Conservation (phyloP, 345 rosid species). For the Eucalyptus caleyi region DNA sequence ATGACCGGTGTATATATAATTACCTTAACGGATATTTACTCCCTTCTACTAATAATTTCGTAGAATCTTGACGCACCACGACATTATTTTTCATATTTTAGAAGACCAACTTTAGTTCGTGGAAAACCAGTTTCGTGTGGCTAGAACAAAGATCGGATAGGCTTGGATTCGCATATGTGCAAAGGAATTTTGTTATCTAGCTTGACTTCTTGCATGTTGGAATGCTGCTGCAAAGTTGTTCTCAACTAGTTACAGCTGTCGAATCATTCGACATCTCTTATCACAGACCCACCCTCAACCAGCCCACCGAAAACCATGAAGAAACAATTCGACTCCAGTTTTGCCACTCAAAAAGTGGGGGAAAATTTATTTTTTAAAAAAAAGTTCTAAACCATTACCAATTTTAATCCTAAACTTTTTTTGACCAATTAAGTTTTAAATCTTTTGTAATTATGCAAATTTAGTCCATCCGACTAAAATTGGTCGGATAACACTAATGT, state of each 20-base stretch:
- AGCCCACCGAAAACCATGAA: not conserved
- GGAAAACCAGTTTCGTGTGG: not conserved
- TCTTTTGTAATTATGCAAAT: accelerated
- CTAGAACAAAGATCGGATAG: not conserved
- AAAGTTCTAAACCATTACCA: no score
- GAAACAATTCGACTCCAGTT: not conserved
- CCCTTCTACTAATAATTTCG: not conserved
- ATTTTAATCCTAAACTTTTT: no score
- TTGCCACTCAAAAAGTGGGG: not conserved
- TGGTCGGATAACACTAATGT: accelerated
- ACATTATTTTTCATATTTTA: not conserved
- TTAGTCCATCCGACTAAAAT: no score
- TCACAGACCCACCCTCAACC: not conserved
- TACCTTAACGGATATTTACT: not conserved
- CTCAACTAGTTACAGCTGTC: not conserved
- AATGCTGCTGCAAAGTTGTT: not conserved
- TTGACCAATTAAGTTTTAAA: no score
- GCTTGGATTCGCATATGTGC: not conserved
- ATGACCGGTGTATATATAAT: not conserved
- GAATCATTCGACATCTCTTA: not conserved
- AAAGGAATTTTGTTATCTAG: not conserved
- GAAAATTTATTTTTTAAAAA: no score
- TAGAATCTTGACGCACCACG: not conserved
- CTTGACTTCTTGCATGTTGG: not conserved
- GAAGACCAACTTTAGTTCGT: not conserved